These are phyloP conservation scores for Blumeria graminis DNA, from an alignment of 2,329 filamentous ascomycete species.

Conservation along the genomic window DNA sequence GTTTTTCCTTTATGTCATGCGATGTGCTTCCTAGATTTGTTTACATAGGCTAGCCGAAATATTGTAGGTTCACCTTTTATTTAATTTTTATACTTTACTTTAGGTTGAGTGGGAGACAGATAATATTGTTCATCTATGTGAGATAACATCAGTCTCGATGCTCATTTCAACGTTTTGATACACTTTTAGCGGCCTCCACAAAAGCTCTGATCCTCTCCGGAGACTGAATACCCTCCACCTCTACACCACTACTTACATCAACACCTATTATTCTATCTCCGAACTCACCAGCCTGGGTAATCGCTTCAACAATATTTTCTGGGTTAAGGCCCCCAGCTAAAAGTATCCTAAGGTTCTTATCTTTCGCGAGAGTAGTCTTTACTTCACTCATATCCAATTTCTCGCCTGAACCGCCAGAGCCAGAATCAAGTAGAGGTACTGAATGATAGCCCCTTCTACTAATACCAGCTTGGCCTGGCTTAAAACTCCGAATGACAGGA, in stretches of 20 bases:
- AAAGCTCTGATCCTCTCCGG: conserved; percentile 62
- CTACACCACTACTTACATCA: conserved; percentile 87
- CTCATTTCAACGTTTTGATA: conserved; percentile 4
- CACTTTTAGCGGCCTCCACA: conserved; percentile 43
- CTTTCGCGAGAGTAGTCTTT: conserved; percentile 36
- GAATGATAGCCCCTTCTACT: conserved; percentile 58
- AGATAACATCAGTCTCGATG: too few relatives aligned
- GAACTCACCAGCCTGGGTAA: conserved; percentile 37
- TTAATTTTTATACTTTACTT: too few relatives aligned
- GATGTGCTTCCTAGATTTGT: too few relatives aligned
- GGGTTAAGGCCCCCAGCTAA: conserved; percentile 69
- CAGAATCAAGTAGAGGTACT: conserved; percentile 67
- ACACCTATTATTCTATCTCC: conserved; percentile 49
- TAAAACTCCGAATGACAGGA: conserved; percentile 72
- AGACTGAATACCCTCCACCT: conserved; percentile 60
- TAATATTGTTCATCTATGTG: too few relatives aligned
- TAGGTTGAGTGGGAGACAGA: too few relatives aligned
- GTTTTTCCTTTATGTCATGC: too few relatives aligned
- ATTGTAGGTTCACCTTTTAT: too few relatives aligned
- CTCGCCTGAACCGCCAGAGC: conserved; percentile 58
- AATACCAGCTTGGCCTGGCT: conserved; percentile 37
- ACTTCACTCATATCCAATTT: conserved; percentile 50
- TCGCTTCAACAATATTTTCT: conserved; percentile 46
- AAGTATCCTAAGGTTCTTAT: conserved; percentile 48
- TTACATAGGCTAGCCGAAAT: too few relatives aligned